Base-by-base conservation (phyloP, 768 basidiomycete genomes). In the Boletus bicolor region DNA sequence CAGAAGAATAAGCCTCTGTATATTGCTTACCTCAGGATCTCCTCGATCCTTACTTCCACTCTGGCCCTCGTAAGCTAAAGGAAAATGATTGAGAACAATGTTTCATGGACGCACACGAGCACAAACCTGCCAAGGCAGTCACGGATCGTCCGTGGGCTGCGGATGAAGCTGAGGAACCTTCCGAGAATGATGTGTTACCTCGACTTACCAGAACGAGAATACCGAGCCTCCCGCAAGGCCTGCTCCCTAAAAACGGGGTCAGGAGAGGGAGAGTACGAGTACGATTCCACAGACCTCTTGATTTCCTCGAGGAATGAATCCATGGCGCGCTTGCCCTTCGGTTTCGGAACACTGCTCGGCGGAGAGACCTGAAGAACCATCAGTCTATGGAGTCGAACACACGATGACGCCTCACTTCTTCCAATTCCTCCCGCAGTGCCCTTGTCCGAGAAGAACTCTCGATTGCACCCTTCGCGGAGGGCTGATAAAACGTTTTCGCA, bases 261-360 rank as follows among this genome's bases (percentile, higher is more conserved):
- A 65, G 49, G 56, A 28, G 26, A 35, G 1, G 19, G 7, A 19
- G 5, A 14, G 17, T 32, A 48, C 55, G 26, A 1, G 26, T 24
- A 50, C 8, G 7, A n/a, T 10, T 17, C 34, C 5, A 59, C 77
- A 21, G 45, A 89, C 96, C 83, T 83, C 75, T 98, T 98, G 56
- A 99, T 92, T 75, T 99, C 94, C 64, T 97, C 94, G 49, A 99
- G 76, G 69, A 98, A 99, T 2, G 87, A 73, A 72, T 98, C 95
- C 93, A 98, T 98, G 1, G 91, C 93, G 49, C 96, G 84, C 69
- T 93, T 97, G 3, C 97, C 97, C 69, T 93, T 97, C 0, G 91
- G 86, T 68, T 86, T 93, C 1, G 85, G 81, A 6, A 70, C 75
- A 55, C 65, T 67, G 24, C 69, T 56, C 14, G 86, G 83, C 24